Base-by-base conservation (phyloP, 2,329 filamentous ascomycete genomes). In the Dothistroma pini region DNA sequence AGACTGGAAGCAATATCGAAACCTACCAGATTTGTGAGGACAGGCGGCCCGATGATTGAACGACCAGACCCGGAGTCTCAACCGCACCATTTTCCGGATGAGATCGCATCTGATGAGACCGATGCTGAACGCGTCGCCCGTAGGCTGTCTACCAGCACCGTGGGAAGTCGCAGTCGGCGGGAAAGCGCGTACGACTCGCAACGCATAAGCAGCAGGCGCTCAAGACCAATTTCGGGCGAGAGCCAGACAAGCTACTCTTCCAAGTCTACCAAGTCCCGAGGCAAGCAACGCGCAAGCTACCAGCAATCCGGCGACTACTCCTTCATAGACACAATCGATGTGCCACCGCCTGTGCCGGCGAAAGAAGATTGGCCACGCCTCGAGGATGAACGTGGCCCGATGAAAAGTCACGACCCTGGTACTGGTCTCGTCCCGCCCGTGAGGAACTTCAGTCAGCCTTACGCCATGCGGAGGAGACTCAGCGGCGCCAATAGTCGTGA, bases 111-210 rank as follows among this genome's bases (percentile, higher is more conserved):
- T 25, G 58, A 63, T 12, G 63, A 61, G 7, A 47, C 54, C 8
- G 31, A 59, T 31, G 52, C 14, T 9, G 48, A 32, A 11, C 29
- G 51, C 25, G 52, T 32, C 16, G 38, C 16, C 32, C 59, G 59
- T 31, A 50, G 57, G 32, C 48, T 32, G 19, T 68, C 68, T 2
- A 65, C 65, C 14, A 66, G 63, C 49, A 67, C 66, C 9, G 31
- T 56, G 9, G 52, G 52, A 16, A 60, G 54, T 35, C 58, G 51
- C 25, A 68, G 67, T 53, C 62, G 61, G 32, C 61, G 69, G 48
- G 60, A 69, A 38, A 69, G 64, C 50, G 60, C 68, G 51, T 70
- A 66, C 53, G 68, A 66, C 32, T 44, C 65, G 16, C 70, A 68
- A 35, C 66, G 70, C 38, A 62, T 54, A 2, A 63, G 60, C 21